Evolutionary conservation across 345 rosid species (phyloP).

Genomic region (Arabidopsis thaliana): TAIR10.1 NC_003071.7:9317001-9317500

Average conservation of each 20-base stretch:
- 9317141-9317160: neutral
- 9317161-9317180: neutral
- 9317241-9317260: neutral
- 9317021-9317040: neutral
- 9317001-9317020: neutral
- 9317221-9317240: neutral
- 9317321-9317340: neutral
- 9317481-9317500: constrained; percentile 9
- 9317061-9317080: neutral
- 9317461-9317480: neutral
- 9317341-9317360: constrained; percentile 9
- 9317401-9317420: neutral
- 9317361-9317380: neutral
- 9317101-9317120: neutral
- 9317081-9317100: neutral
- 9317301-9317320: neutral
- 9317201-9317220: neutral
- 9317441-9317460: neutral
- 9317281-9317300: neutral
- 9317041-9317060: neutral
- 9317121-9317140: neutral
- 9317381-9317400: neutral
- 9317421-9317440: neutral
- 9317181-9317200: neutral
- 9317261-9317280: neutral